Conservation (phyloP, 208 protist genomes). For the Angomonas deanei region DNA sequence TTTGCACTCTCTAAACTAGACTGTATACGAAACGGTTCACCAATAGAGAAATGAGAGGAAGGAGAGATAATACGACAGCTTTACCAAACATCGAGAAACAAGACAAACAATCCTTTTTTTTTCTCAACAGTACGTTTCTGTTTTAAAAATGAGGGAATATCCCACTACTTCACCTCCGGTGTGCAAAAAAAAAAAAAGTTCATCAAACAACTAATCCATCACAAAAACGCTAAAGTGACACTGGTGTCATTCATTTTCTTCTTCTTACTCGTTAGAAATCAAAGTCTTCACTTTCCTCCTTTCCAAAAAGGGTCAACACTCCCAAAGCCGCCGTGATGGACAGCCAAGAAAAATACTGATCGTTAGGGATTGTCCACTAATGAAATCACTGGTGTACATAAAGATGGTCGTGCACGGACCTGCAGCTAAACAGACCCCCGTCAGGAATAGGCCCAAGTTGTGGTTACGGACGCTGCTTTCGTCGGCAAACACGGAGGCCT, state of each 20-base stretch:
- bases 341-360: conserved; percentile 36
- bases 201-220: not conserved
- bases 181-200: conserved; percentile 1
- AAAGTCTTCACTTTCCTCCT: conserved; percentile 26
- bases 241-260: too few species aligned
- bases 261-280: conserved; percentile 23
- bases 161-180: too few species aligned
- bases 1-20: not conserved
- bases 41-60: not conserved
- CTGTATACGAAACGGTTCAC: not conserved
- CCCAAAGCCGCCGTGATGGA: conserved; percentile 15
- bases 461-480: conserved; percentile 16
- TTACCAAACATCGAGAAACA: too few species aligned
- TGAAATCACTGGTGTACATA: conserved; percentile 49
- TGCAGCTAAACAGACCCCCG: conserved; percentile 42
- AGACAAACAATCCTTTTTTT: too few species aligned
- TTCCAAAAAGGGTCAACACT: not conserved
- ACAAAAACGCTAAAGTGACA: not conserved
- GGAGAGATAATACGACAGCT: not conserved
- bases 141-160: too few species aligned
- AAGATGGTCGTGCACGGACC: conserved; percentile 54
- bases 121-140: too few species aligned
- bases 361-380: conserved; percentile 31
- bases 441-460: conserved; percentile 50
- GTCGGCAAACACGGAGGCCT: conserved; percentile 12